Base-by-base conservation (phyloP, 2,329 filamentous ascomycete species). In the Verruconis gallopava region DNA sequence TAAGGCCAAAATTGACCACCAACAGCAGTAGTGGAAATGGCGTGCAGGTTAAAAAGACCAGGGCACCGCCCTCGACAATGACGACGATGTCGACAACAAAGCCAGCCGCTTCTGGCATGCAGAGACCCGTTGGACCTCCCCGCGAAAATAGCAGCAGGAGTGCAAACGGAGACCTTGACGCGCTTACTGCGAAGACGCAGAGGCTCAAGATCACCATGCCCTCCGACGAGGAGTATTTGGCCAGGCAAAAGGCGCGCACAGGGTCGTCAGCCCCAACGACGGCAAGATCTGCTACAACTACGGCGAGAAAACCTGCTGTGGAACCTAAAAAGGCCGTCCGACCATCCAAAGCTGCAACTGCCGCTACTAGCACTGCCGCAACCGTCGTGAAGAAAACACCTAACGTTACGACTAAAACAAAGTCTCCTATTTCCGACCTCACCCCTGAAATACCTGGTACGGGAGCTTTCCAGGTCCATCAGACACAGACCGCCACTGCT, bases 201-300 rank as follows among this genome's bases (percentile, higher is more conserved):
- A 69, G 69, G 20, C 70, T 79, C 42, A 77, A 73, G 17, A 53
- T 79, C 37, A 76, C 74, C 47, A 61, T 77, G 40, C 71, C 71
- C 0, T 64, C 71, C 0, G 66, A 66, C 17, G 72, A 77, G 50
- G 72, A 77, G 50, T 64, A 76, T 46, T 69, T 73, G 20, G 68
- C 73, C 51, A 64, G 53, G n/a, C 57, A 66, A 39, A 63, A 61
- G 40, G 53, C 51, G n/a, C 48, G 54, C 1, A 57, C 62, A n/a
- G 61, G 64, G 32, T 55, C 54, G 18, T 9, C 25, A 30, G 59
- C 61, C 37, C 62, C 60, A 44, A 62, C 61, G 38, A 55, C 55
- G n/a, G 44, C 46, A 22, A 47, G 44, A 21, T 13, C 42, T 32
- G 52, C 53, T 2, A 43, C 51, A 14, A 46, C 53, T 5, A 42